Percentiles rank a stretch among this genome's conserved stretches.
phyloP scores from a whole-genome alignment of 208 protist species.

The Entamoeba histolytica region DNA sequence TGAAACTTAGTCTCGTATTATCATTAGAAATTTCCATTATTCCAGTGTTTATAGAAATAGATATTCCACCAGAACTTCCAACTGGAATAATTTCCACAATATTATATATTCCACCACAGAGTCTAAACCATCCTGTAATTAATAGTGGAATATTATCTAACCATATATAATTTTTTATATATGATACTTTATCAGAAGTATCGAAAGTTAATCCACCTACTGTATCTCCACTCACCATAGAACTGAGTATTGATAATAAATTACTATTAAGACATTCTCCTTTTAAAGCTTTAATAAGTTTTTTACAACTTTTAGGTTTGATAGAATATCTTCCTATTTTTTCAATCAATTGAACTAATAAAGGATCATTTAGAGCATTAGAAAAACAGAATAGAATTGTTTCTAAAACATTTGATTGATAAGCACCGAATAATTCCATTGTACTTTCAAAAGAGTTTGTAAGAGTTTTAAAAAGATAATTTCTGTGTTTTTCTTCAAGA shows the following conservation, averaged over 20 bases:
- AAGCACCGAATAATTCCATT: neutral
- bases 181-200: neutral
- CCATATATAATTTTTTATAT: neutral
- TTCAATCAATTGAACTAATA: neutral
- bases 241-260: neutral
- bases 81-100: neutral
- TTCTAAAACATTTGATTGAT: neutral
- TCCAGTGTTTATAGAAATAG: neutral
- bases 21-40: neutral
- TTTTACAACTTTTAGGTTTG: neutral
- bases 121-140: neutral
- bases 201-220: neutral
- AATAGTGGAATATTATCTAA: neutral
- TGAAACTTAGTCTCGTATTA: neutral
- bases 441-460: neutral
- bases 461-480: neutral
- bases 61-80: neutral
- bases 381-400: neutral
- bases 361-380: neutral
- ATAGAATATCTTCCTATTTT: neutral
- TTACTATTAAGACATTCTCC: neutral
- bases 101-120: neutral
- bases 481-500: neutral
- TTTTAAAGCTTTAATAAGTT: neutral
- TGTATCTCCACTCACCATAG: neutral